Conservation (phyloP, 768 basidiomycete genomes). For the Russula foetens region DNA sequence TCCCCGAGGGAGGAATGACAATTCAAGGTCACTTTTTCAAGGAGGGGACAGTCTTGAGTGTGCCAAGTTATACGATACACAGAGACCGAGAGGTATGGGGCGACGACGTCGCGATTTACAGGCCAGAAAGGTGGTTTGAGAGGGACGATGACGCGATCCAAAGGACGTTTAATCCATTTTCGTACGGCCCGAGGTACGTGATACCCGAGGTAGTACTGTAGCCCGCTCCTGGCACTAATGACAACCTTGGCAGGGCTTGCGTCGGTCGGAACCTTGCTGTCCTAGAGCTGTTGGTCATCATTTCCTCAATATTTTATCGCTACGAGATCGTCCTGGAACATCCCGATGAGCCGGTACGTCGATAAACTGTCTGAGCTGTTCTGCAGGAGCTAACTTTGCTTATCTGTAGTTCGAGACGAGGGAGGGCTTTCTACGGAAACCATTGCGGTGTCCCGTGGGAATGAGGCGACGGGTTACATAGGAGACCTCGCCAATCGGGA, state of each 20-base stretch:
- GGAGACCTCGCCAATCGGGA: too few relatives aligned
- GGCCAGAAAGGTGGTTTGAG: constrained; percentile 86
- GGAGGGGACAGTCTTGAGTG: constrained; percentile 68
- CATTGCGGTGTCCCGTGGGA: constrained; percentile 62
- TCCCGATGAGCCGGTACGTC: constrained; percentile 46
- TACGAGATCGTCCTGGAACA: constrained; percentile 66
- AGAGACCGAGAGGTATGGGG: constrained; percentile 71
- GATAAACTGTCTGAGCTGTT: neutral
- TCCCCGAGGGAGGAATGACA: constrained; percentile 65
- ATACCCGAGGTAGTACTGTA: neutral
- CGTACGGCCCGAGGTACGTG: constrained; percentile 65
- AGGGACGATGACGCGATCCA: constrained; percentile 50
- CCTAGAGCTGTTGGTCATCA: constrained; percentile 72
- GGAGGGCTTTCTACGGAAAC: constrained; percentile 88
- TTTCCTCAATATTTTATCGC: constrained; percentile 69
- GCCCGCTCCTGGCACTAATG: neutral
- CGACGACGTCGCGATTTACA: constrained; percentile 58
- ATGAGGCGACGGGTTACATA: constrained; percentile 49
- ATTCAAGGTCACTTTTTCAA: constrained; percentile 53
- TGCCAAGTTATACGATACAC: constrained; percentile 80
- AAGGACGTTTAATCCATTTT: constrained; percentile 80
- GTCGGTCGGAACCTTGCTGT: constrained; percentile 78
- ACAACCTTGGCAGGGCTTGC: constrained; percentile 47
- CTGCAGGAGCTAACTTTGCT: neutral
- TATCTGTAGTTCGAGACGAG: constrained; percentile 51